Conservation (phyloP, 2,329 filamentous ascomycete species). For the Trichoderma semiorbis region DNA sequence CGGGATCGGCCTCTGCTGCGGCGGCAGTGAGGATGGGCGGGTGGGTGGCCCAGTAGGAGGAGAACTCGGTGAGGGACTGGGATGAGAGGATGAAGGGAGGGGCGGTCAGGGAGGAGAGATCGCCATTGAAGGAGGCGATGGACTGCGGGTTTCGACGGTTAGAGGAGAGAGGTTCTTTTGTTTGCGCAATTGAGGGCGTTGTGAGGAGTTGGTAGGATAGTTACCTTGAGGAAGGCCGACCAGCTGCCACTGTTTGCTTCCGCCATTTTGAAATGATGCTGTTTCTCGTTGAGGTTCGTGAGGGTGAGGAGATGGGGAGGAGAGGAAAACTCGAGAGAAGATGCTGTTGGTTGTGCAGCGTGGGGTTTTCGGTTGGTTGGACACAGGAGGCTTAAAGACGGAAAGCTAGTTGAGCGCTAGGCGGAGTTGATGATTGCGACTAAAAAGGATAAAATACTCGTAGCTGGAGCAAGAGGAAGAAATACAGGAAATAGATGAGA, state of each 20-base stretch:
- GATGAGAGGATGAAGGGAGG: constrained; percentile 79
- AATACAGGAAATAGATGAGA: neutral
- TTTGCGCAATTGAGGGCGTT: neutral
- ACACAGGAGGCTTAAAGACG: neutral
- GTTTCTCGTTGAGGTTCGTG: neutral
- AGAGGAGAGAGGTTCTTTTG: neutral
- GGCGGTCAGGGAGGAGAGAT: constrained; percentile 75
- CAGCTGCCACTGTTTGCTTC: constrained; percentile 46
- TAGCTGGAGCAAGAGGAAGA: neutral
- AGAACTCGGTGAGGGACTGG: constrained; percentile 76
- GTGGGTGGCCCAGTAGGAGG: constrained; percentile 78
- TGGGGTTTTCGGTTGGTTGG: neutral
- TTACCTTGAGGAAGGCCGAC: constrained; percentile 52
- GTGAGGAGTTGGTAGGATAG: neutral
- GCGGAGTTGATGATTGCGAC: neutral
- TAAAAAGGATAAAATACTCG: neutral
- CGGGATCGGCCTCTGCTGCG: constrained; percentile 71
- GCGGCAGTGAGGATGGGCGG: constrained; percentile 77
- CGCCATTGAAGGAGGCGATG: constrained; percentile 77
- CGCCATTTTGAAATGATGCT: constrained; percentile 25
- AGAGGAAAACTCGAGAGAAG: neutral
- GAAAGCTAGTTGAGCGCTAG: neutral
- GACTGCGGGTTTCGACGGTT: constrained; percentile 43
- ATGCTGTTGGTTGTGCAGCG: neutral
- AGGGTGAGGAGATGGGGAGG: neutral